phyloP scores from a whole-genome alignment of 2,329 filamentous ascomycete species.

The Fusarium drepaniforme region DNA sequence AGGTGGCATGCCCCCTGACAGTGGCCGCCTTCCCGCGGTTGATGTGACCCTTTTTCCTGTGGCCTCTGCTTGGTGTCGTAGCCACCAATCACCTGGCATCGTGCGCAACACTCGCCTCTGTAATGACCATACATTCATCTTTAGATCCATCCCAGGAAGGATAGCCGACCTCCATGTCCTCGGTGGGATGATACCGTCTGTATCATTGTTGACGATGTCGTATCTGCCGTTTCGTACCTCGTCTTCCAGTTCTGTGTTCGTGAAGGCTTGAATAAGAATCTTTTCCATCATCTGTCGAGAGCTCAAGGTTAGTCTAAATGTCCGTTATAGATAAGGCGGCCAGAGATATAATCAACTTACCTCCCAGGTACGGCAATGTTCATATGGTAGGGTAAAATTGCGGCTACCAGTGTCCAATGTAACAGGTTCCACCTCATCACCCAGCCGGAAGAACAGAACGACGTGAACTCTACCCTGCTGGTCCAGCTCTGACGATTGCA shows the following conservation, averaged over 20 bases:
- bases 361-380: not conserved
- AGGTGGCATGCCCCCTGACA: too few relatives aligned
- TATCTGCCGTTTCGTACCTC: not conserved
- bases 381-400: not conserved
- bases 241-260: not conserved
- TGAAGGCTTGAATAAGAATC: not conserved
- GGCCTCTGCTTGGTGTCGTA: too few relatives aligned
- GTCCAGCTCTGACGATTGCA: too few relatives aligned
- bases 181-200: not conserved
- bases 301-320: not conserved
- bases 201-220: not conserved
- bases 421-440: not conserved
- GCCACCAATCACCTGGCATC: too few relatives aligned
- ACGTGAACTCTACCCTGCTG: not conserved
- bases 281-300: not conserved
- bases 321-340: not conserved
- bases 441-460: not conserved
- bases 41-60: too few relatives aligned
- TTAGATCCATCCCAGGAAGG: not conserved
- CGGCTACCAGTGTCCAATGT: not conserved
- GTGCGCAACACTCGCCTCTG: not conserved
- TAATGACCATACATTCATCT: not conserved
- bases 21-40: too few relatives aligned
- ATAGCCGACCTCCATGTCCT: not conserved
- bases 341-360: not conserved